These are phyloP conservation scores for Blastomyces parvus DNA, from an alignment of 2,329 filamentous ascomycete species.

Conservation along the genomic window DNA sequence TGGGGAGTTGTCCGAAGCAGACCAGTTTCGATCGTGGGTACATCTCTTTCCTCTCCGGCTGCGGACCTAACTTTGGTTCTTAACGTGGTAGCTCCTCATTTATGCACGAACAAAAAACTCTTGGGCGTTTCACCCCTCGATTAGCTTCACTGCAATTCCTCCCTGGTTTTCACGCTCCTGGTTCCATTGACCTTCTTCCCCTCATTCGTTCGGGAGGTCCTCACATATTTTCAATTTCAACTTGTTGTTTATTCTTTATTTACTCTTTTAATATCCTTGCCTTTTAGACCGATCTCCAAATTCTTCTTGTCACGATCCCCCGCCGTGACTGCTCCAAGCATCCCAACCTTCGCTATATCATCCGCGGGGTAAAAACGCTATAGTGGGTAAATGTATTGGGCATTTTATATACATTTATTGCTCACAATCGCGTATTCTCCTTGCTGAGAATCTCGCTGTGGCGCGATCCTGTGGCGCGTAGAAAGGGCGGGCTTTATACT, in stretches of 20 bases:
- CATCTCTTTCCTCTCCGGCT: constrained; percentile 8
- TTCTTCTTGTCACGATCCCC: not conserved
- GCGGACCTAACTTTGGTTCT: constrained; percentile 17
- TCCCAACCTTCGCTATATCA: constrained; percentile 10
- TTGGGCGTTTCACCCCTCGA: constrained; percentile 31
- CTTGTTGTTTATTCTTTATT: constrained; percentile 15
- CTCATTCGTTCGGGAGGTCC: constrained; percentile 13
- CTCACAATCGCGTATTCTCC: constrained; percentile 10
- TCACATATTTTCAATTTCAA: constrained; percentile 14
- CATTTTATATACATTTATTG: constrained; percentile 9
- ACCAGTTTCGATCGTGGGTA: constrained; percentile 4
- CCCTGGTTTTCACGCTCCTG: constrained; percentile 17
- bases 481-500: constrained; percentile 10
- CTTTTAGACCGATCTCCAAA: constrained; percentile 5
- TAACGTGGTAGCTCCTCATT: constrained; percentile 10
- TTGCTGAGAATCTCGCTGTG: constrained; percentile 10
- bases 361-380: constrained; percentile 9
- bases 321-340: not conserved
- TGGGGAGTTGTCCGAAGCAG: constrained; percentile 5
- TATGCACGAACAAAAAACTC: constrained; percentile 16
- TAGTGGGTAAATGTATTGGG: constrained; percentile 6
- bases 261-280: constrained; percentile 11
- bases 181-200: constrained; percentile 14
- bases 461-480: constrained; percentile 13
- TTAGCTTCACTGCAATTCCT: constrained; percentile 25